Conservation (phyloP, 1,139 yeast species). For the Yamadazyma sp. region DNA sequence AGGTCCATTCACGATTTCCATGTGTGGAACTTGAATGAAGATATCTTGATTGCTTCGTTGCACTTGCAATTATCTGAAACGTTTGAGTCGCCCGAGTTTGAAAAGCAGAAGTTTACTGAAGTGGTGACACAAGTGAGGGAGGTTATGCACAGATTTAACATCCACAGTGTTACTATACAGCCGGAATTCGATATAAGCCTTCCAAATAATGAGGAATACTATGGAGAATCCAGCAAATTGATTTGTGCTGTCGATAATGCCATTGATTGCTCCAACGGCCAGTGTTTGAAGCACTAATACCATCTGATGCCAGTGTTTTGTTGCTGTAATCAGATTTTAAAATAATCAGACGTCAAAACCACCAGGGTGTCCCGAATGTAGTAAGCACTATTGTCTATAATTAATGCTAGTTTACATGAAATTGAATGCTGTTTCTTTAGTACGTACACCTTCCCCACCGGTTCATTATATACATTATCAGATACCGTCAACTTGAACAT, state of each 20-base stretch:
- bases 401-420: too few species aligned
- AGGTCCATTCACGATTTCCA: constrained; percentile 91
- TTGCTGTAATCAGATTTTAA: too few species aligned
- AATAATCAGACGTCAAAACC: too few species aligned
- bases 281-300: constrained; percentile 22
- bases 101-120: constrained; percentile 53
- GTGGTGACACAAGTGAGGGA: constrained; percentile 76
- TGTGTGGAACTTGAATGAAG: constrained; percentile 94
- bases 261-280: constrained; percentile 36
- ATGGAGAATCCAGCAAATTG: constrained; percentile 32
- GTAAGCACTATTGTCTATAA: too few species aligned
- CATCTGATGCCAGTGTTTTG: constrained; percentile 1
- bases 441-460: too few species aligned
- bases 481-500: too few species aligned
- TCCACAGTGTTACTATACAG: constrained; percentile 93
- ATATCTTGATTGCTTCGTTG: constrained; percentile 80
- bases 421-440: too few species aligned
- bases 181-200: constrained; percentile 61
- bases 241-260: constrained; percentile 37
- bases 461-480: too few species aligned
- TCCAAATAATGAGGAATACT: constrained; percentile 12
- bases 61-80: constrained; percentile 70
- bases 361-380: too few species aligned
- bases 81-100: constrained; percentile 28
- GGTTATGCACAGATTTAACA: constrained; percentile 79